phyloP scores from a whole-genome alignment of 129 eudicot genomes.

The Lonicera japonica region DNA sequence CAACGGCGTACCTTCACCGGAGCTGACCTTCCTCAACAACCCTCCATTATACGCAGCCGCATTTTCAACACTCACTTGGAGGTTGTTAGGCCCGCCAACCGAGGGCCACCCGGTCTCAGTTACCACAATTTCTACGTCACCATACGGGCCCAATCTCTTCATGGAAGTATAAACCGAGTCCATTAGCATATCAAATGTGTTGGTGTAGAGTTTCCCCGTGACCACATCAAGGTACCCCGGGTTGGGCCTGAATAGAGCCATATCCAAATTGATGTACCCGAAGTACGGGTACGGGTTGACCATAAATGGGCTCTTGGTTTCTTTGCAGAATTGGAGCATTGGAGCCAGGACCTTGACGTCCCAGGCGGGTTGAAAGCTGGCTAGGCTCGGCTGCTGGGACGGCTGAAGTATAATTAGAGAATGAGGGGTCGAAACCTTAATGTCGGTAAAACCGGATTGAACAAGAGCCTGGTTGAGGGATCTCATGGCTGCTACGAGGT shows the following conservation, averaged over 20 bases:
- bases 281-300: constrained; percentile 96
- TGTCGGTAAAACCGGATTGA: constrained; percentile 29
- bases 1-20: constrained; percentile 80
- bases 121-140: constrained; percentile 64
- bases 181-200: constrained; percentile 68
- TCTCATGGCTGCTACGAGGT: constrained; percentile 73
- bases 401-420: constrained; percentile 54
- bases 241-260: constrained; percentile 43
- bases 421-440: constrained; percentile 69
- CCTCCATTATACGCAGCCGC: constrained; percentile 71
- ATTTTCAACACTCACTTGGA: constrained; percentile 44
- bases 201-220: constrained; percentile 48
- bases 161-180: constrained; percentile 66
- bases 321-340: constrained; percentile 51
- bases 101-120: constrained; percentile 98
- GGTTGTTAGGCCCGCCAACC: constrained; percentile 45
- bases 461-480: constrained; percentile 50
- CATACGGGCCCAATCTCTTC: constrained; percentile 64
- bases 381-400: constrained; percentile 74
- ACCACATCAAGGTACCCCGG: constrained; percentile 42
- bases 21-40: constrained; percentile 38
- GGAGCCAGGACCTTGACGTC: constrained; percentile 65
- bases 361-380: constrained; percentile 88
- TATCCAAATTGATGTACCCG: constrained; percentile 43
- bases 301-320: constrained; percentile 70